Evolutionary conservation across 768 basidiomycete genomes (phyloP).

Genomic region (Termitomyces sp.): DNA sequence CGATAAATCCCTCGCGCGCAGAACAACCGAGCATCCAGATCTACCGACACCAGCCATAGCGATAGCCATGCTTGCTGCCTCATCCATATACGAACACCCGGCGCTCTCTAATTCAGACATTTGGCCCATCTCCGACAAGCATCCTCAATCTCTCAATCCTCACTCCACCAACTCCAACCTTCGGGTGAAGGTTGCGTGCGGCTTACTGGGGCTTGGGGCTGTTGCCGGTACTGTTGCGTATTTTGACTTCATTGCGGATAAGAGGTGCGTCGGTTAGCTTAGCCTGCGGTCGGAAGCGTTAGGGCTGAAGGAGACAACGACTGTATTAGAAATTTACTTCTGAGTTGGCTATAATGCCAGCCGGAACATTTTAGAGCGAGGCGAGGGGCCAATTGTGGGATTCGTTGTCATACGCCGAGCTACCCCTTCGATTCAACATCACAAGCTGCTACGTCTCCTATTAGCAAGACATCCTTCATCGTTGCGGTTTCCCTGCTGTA

Average conservation of each 20-base stretch:
- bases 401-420: not conserved
- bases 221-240: conserved; percentile 1
- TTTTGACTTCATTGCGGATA: not conserved
- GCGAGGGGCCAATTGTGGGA: no score
- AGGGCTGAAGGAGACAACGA: not conserved
- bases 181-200: not conserved
- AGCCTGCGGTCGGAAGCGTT: not conserved
- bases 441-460: not conserved
- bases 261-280: not conserved
- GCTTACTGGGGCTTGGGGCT: conserved; percentile 3
- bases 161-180: not conserved
- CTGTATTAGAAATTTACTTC: not conserved
- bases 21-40: not conserved
- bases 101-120: conserved; percentile 9
- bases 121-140: conserved; percentile 6
- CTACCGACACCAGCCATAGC: not conserved
- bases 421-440: not conserved
- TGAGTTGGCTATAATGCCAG: not conserved
- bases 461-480: not conserved
- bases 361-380: no score
- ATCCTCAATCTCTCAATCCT: not conserved
- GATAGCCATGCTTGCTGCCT: conserved; percentile 11
- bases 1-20: not conserved
- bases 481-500: not conserved
- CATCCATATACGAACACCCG: conserved; percentile 13